Base-by-base conservation (phyloP, 2,329 filamentous ascomycete species). In the Phialocephala sp. region DNA sequence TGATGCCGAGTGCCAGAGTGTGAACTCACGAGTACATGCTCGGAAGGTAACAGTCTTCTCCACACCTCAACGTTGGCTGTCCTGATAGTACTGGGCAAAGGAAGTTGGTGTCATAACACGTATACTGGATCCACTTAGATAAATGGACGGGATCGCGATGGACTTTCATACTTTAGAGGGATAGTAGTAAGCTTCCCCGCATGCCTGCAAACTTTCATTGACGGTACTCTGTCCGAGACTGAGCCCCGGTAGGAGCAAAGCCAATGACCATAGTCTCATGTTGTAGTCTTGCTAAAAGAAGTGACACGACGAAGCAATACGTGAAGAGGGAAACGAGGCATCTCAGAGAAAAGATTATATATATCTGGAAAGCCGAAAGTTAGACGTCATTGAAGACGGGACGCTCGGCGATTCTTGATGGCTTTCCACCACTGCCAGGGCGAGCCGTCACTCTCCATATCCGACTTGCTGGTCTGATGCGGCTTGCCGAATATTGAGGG, bases 21-120 rank as follows among this genome's bases (percentile, higher is more conserved):
- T 8, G 20, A 3, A 68, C 70, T 47, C 52, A 73, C 71, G 73
- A 72, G 67, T 79, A 79, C 66, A 75, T 74, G 2, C 62, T 57
- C 1, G 76, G 73, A 12, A 73, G 65, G 59, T 79, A 80, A 68
- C 78, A 79, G 54, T 76, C 78, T 1, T 60, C 64, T 12, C 77
- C 78, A 55, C 78, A 80, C 60, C 71, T 69, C 41, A 78, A 66
- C 0, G 77, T 78, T 14, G 76, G 71, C 32, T 71, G 65, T 32
- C 75, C 76, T 62, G 76, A 66, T 18, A 78, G 52, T 14, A 79
- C 69, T 0, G 78, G 77, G 62, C 77, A 80, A 2, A 79, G 72
- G 60, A 79, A 79, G 62, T 76, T 65, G 3, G 69, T 68, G 57
- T 76, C 72, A 68, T 79, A 80, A 71, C 78, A 79, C 1, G 76